Evolutionary conservation across 2,329 filamentous ascomycete genomes (phyloP).

Genomic region (Aspergillus sp.): DNA sequence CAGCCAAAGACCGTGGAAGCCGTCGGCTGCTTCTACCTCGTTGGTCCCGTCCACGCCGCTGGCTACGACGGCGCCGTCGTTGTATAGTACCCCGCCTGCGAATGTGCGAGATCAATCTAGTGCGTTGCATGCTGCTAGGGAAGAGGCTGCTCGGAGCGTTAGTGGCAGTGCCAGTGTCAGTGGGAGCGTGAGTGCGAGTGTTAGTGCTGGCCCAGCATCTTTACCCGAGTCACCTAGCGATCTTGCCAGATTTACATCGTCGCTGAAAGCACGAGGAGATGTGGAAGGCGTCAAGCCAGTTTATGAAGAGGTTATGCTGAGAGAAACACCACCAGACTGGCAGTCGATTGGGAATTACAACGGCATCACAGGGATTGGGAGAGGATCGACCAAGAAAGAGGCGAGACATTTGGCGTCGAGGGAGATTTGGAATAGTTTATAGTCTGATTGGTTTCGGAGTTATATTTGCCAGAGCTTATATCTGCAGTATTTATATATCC

Average conservation of each 20-base stretch:
- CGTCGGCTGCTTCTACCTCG: not conserved
- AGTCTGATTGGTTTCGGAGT: too few species aligned
- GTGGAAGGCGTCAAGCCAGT: conserved; percentile 28
- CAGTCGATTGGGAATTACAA: not conserved
- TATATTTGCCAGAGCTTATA: too few species aligned
- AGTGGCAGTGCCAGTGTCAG: too few species aligned
- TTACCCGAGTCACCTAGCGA: not conserved
- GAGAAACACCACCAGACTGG: conserved; percentile 1
- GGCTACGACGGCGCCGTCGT: too few species aligned
- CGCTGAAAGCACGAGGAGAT: conserved; percentile 15
- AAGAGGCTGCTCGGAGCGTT: too few species aligned
- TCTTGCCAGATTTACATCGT: conserved; percentile 9
- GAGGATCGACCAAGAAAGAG: not conserved
- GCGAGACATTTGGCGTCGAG: not conserved
- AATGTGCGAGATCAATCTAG: too few species aligned
- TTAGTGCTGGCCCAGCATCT: too few species aligned
- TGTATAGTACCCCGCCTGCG: too few species aligned
- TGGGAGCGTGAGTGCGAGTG: too few species aligned
- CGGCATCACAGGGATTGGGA: not conserved
- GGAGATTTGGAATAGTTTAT: not conserved
- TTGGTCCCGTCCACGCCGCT: not conserved
- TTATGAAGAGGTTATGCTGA: conserved; percentile 14
- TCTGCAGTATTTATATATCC: too few species aligned
- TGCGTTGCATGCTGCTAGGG: too few species aligned
- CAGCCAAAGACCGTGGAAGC: not conserved